Base-by-base conservation (phyloP, 768 basidiomycete species). In the Lentinula boryana region DNA sequence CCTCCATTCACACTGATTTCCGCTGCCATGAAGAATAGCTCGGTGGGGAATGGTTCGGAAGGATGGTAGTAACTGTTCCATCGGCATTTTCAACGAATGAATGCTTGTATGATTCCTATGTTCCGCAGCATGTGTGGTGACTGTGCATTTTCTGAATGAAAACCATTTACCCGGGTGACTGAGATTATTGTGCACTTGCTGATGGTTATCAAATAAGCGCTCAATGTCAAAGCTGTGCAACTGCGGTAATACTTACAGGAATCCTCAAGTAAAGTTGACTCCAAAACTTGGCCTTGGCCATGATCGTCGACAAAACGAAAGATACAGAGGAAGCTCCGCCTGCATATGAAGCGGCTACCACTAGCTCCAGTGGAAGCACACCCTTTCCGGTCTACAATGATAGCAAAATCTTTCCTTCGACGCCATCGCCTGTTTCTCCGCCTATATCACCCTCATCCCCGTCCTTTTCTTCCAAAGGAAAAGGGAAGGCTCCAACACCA, bases 31-130 rank as follows among this genome's bases (percentile, higher is more conserved):
- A 32, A 65, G 63, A 64, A 68, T 46, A 60, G 63, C 33, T 64
- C 65, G 41, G 62, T 64, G 16, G 62, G 63, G 23, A 57, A 58
- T 18, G 64, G 64, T 13, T 64, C 61, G 16, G 63, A 64, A 23
- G 63, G 56, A 12, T 58, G 57, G 57, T 58, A n/a, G 31, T 16
- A 10, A 5, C 2, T 1, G 12, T n/a, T 13, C 15, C 23, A 9
- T 1, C n/a, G n/a, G 9, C 10, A 4, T 32, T 4, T 4, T 33
- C 23, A 13, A 38, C 5, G 36, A 38, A 8, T 5, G 1, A 4
- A 38, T 38, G 7, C 9, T 38, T 38, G 36, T 38, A 38, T n/a
- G n/a, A n/a, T 13, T 8, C 36, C 36, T 13, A 13, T 38, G 36
- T 13, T 8, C 36, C 36, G 36, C 36, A 38, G 36, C 36, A 38